Conservation (phyloP, 257 asterid genomes). For the Nicotiana sylvestris region DNA sequence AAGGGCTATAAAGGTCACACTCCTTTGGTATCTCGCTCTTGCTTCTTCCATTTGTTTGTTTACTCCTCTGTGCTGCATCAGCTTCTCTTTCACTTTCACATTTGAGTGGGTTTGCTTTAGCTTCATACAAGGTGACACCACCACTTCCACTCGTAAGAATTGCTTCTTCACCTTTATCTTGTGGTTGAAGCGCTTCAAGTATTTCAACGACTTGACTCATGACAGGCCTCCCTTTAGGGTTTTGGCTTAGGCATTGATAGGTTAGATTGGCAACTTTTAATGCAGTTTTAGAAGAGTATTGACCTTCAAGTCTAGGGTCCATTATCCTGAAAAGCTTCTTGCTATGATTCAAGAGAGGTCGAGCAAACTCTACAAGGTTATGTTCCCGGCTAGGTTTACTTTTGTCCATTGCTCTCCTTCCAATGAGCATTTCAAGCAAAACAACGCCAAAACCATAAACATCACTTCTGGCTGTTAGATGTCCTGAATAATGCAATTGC, state of each 20-base stretch:
- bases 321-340: slow-evolving; percentile 69
- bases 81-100: slow-evolving; percentile 21
- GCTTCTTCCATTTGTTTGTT: slow-evolving; percentile 17
- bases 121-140: slow-evolving; percentile 68
- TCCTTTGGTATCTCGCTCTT: slow-evolving; percentile 24
- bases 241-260: slow-evolving; percentile 89
- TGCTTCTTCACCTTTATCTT: slow-evolving; percentile 34
- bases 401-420: slow-evolving; percentile 88
- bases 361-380: slow-evolving; percentile 93
- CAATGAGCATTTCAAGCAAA: slow-evolving; percentile 83
- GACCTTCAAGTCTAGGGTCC: slow-evolving; percentile 92
- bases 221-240: slow-evolving; percentile 83
- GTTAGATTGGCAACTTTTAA: slow-evolving; percentile 78
- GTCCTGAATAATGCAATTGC: slow-evolving; percentile 43
- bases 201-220: slow-evolving; percentile 86
- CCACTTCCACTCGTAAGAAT: slow-evolving; percentile 36
- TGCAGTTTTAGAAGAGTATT: slow-evolving; percentile 56
- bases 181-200: slow-evolving; percentile 65
- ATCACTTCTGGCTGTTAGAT: slow-evolving; percentile 81
- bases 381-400: slow-evolving; percentile 90
- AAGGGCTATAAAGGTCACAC: slow-evolving; percentile 27
- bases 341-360: slow-evolving; percentile 70
- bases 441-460: slow-evolving; percentile 94
- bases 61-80: slow-evolving; percentile 2
- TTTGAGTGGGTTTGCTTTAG: slow-evolving; percentile 10